phyloP scores from a whole-genome alignment of 169 alveolate species.

The Cystoisospora suis region DNA sequence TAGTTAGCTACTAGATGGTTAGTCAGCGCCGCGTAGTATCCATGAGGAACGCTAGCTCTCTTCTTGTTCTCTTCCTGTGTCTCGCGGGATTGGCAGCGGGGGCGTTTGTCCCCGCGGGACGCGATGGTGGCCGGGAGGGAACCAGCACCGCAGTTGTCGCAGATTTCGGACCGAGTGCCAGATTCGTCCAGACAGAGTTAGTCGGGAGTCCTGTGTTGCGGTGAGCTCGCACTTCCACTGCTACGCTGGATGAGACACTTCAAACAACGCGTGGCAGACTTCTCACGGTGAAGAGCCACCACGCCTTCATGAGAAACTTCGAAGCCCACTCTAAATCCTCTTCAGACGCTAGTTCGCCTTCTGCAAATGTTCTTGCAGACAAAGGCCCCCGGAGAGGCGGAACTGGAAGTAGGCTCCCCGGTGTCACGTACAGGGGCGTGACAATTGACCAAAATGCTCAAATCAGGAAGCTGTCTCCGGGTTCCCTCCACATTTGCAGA shows the following conservation, averaged over 20 bases:
- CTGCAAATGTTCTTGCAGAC: not conserved
- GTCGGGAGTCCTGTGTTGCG: not conserved
- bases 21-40: too few species aligned
- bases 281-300: conserved; percentile 5
- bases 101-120: not conserved
- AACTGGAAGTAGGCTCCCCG: not conserved
- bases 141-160: not conserved
- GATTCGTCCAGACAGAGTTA: not conserved
- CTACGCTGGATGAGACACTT: too few species aligned
- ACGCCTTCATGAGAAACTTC: too few species aligned
- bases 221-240: too few species aligned
- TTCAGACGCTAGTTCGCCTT: not conserved
- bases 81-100: not conserved
- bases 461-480: not conserved
- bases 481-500: not conserved
- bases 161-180: not conserved
- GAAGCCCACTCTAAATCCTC: too few species aligned
- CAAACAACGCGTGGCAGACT: not conserved
- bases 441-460: not conserved
- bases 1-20: too few species aligned
- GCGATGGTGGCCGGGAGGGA: not conserved
- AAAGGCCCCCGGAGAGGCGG: not conserved
- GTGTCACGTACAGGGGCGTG: not conserved
- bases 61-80: too few species aligned
- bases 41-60: too few species aligned